Conservation (phyloP, 148 eudicot genomes). For the Spergularia bocconei region DNA sequence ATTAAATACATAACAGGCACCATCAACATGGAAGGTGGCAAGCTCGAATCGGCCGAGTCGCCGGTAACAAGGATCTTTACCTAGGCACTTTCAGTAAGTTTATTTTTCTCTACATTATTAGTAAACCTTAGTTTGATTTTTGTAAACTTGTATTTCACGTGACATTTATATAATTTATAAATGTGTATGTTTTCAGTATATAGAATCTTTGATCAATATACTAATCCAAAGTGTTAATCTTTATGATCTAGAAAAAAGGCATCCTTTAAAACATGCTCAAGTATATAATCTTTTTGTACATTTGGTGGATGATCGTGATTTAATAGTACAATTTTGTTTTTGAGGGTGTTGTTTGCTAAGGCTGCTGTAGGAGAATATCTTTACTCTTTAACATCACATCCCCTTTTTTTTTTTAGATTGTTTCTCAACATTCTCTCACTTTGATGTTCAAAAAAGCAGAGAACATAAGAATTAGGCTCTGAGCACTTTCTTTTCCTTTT, state of each 20-base stretch:
- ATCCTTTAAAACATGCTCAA: conserved; percentile 23
- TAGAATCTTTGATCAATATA: conserved; percentile 12
- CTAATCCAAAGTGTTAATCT: conserved; percentile 23
- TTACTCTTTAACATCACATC: conserved; percentile 25
- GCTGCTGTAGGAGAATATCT: conserved; percentile 36
- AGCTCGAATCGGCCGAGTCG: conserved; percentile 93
- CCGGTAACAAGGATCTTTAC: conserved; percentile 94
- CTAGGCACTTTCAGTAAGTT: conserved; percentile 90
- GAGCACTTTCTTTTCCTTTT: conserved; percentile 12
- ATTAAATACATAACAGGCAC: conserved; percentile 50
- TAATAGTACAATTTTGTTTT: background rate
- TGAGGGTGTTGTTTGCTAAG: background rate
- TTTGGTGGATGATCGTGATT: conserved; percentile 9
- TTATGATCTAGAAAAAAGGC: conserved; percentile 29
- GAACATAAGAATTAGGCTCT: conserved; percentile 10
- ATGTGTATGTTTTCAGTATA: conserved; percentile 5
- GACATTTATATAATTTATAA: background rate
- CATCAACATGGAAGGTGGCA: conserved; percentile 99
- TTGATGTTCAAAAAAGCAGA: conserved; percentile 27
- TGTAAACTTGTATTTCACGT: background rate
- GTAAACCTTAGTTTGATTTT: background rate
- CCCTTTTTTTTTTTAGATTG: conserved; percentile 15
- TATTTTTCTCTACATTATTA: background rate
- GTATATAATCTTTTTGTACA: conserved; percentile 34
- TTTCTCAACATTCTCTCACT: conserved; percentile 34